phyloP scores from a whole-genome alignment of 768 basidiomycete genomes.

The Phaeotremella skinneri region DNA sequence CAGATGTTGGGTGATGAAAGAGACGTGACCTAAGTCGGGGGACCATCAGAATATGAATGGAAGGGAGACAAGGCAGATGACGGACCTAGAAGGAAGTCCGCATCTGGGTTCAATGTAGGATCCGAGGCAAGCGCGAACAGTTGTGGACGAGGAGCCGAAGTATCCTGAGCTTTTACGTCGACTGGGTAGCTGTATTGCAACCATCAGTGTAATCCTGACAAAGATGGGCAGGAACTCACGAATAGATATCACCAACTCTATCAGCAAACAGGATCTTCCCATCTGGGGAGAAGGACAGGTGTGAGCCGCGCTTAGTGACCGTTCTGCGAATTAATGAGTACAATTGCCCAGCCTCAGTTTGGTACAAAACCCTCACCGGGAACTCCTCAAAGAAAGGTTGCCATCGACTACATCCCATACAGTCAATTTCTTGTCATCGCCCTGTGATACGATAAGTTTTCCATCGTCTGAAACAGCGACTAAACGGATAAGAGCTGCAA shows the following conservation, averaged over 20 bases:
- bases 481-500: conserved; percentile 31
- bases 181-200: conserved; percentile 61
- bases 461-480: conserved; percentile 35
- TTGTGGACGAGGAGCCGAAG: conserved; percentile 28
- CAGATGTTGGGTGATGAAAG: conserved; percentile 71
- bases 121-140: conserved; percentile 37
- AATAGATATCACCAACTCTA: conserved; percentile 93
- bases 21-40: conserved; percentile 69
- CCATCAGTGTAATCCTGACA: too few relatives aligned
- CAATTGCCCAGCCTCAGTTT: conserved; percentile 23
- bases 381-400: conserved; percentile 59
- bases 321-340: conserved; percentile 57
- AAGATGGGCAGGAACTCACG: conserved; percentile 54
- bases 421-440: conserved; percentile 76
- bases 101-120: conserved; percentile 51
- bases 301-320: conserved; percentile 78
- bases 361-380: conserved; percentile 56
- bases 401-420: conserved; percentile 63
- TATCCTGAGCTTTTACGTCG: conserved; percentile 46
- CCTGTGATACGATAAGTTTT: conserved; percentile 59
- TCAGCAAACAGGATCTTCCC: conserved; percentile 77
- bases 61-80: not conserved
- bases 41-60: not conserved
- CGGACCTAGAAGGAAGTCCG: conserved; percentile 36
- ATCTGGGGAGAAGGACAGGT: conserved; percentile 63